Conservation (phyloP, 2,329 filamentous ascomycete genomes). For the Neonectria sp. region DNA sequence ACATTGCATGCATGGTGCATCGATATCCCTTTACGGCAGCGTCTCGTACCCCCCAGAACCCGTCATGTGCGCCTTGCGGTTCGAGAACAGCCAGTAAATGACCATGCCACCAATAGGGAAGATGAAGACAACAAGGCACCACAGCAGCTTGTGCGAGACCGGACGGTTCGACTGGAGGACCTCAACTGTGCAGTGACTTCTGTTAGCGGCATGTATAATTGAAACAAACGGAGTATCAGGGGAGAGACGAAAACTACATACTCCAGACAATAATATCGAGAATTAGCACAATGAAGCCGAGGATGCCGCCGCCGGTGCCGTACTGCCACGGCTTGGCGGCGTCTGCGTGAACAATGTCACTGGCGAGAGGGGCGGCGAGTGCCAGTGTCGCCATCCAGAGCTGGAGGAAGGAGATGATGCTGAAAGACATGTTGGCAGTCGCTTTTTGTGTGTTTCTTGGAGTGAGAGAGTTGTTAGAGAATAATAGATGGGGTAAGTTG, state of each 20-base stretch:
- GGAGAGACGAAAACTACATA: constrained; percentile 55
- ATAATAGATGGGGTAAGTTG: background rate
- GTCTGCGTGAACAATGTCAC: constrained; percentile 50
- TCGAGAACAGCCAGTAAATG: constrained; percentile 76
- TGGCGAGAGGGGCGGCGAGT: constrained; percentile 59
- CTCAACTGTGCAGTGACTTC: constrained; percentile 63
- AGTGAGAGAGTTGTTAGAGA: background rate
- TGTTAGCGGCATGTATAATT: constrained; percentile 18
- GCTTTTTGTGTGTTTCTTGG: background rate
- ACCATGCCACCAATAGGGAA: constrained; percentile 75
- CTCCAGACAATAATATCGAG: constrained; percentile 75
- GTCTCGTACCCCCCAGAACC: constrained; percentile 70
- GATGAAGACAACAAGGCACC: constrained; percentile 75
- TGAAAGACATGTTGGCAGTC: background rate
- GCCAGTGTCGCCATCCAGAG: constrained; percentile 64
- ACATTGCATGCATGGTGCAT: too few species aligned
- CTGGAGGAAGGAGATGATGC: constrained; percentile 37
- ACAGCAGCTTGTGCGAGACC: constrained; percentile 70
- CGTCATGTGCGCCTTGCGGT: constrained; percentile 69
- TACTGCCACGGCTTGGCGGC: constrained; percentile 67
- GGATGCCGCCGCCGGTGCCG: constrained; percentile 72
- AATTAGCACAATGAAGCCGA: constrained; percentile 73
- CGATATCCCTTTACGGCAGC: background rate
- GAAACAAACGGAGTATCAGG: constrained; percentile 21
- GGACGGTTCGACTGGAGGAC: constrained; percentile 75